These are phyloP conservation scores for Candida maris DNA, from an alignment of 805 yeast genomes.

Conservation along the genomic window DNA sequence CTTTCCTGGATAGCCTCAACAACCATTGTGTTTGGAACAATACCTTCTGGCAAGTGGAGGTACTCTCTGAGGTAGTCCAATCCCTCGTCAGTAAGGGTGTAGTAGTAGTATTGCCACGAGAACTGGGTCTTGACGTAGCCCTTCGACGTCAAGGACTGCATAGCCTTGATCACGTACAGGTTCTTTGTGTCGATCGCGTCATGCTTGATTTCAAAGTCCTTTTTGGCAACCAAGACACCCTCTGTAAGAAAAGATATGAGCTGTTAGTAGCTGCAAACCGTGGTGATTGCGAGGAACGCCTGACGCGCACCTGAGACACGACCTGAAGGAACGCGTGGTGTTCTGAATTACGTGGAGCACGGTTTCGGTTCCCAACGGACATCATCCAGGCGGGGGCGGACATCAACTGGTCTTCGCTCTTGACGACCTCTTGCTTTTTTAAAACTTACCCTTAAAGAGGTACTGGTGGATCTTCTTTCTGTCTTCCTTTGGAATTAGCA, in stretches of 20 bases:
- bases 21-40: constrained; percentile 97
- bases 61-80: constrained; percentile 96
- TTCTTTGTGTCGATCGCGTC: constrained; percentile 97
- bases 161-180: constrained; percentile 97
- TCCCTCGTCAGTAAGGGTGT: constrained; percentile 99
- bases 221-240: constrained; percentile 99
- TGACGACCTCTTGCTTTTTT: neutral
- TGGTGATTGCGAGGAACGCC: no score
- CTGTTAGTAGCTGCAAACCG: no score
- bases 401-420: no score
- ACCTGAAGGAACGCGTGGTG: no score
- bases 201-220: constrained; percentile 97
- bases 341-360: no score
- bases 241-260: constrained; percentile 46
- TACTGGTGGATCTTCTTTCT: constrained; percentile 99
- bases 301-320: no score
- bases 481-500: constrained; percentile 99
- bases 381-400: no score
- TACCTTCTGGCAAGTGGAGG: constrained; percentile 97
- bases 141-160: constrained; percentile 97
- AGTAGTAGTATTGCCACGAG: constrained; percentile 99
- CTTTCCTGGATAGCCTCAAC: constrained; percentile 88
- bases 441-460: constrained; percentile 92
- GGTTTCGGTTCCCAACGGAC: no score
- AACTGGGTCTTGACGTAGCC: constrained; percentile 99